Evolutionary conservation across 2,329 filamentous ascomycete species (phyloP), one percentile per base, ranked within the genome.

Genomic region (Claviceps monticola): DNA sequence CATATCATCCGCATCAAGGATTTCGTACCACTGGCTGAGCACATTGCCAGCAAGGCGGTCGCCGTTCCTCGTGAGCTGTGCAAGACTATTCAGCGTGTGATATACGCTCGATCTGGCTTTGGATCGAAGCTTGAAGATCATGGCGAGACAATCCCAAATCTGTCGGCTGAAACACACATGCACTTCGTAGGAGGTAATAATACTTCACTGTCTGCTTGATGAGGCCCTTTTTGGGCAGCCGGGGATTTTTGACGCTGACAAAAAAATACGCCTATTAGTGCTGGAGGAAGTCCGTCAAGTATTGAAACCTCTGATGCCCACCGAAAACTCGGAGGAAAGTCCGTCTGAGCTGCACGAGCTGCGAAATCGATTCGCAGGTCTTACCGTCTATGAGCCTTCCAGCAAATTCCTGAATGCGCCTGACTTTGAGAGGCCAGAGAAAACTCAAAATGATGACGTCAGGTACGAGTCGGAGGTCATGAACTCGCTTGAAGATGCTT

Each of bases 341-440:
- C 4, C 36, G 7, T 39, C 46, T 8, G 19, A 48, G 14, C 23
- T 16, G 4, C 26, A 16, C 39, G 5, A 45, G 11, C 26, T 60
- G 4, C 51, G 52, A 17, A 71, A 68, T 52, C 60, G 59, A 19
- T 72, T 73, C 53, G 61, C 59, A 2, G 47, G 54, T 3, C 56
- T 73, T 9, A 56, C 61, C 1, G 54, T 71, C 13, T 60, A 70
- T 42, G 69, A 72, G 23, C 62, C 68, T 1, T 69, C 67, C 0
- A 58, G 68, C 21, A 59, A 57, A 4, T 72, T 71, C 54, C 42
- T 67, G 4, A 55, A 65, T 14, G 60, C 64, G 8, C 61, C 66
- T 0, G 57, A 65, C 43, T 7, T 17, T 37, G 17, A 55, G 8
- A 23, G 51, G 19, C 43, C 56, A 4, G 23, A 41, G 1, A 48